Conservation (phyloP, 768 basidiomycete genomes). For the Auricularia sp. region DNA sequence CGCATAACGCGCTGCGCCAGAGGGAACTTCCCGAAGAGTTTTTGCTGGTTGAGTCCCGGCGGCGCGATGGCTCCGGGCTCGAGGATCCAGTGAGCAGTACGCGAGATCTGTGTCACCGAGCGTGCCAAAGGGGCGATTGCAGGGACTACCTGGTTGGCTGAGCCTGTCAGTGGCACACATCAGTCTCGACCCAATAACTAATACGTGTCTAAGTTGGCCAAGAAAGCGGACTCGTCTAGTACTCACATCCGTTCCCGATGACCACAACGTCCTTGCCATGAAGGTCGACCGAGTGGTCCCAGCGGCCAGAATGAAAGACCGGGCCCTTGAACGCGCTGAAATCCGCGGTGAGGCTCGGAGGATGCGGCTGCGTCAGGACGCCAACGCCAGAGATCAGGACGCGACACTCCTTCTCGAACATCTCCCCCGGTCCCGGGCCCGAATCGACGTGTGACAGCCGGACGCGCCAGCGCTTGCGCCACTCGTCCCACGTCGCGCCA, state of each 20-base stretch:
- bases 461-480: not conserved
- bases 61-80: not conserved
- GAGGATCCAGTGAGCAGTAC: constrained; percentile 12
- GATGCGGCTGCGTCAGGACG: not conserved
- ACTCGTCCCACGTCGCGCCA: not conserved
- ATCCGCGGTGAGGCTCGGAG: not conserved
- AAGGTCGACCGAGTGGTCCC: constrained; percentile 10
- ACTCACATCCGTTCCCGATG: constrained; percentile 17
- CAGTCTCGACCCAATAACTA: too few relatives aligned
- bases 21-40: constrained; percentile 7
- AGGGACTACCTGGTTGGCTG: constrained; percentile 13
- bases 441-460: not conserved
- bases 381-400: not conserved
- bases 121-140: constrained; percentile 7
- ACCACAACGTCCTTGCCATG: constrained; percentile 15
- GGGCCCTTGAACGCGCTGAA: constrained; percentile 10
- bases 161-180: not conserved
- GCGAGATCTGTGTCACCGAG: constrained; percentile 13
- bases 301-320: constrained; percentile 14
- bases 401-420: not conserved
- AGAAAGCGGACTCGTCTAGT: not conserved
- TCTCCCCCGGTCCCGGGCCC: too few relatives aligned
- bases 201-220: too few relatives aligned
- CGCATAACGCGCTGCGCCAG: constrained; percentile 1
- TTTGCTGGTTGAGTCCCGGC: not conserved